A percentile compares a stretch with the other conserved stretches of the same genome.
phyloP scores from a whole-genome alignment of 1,284 basidiomycete genomes.

The Abortiporus biennis region DNA sequence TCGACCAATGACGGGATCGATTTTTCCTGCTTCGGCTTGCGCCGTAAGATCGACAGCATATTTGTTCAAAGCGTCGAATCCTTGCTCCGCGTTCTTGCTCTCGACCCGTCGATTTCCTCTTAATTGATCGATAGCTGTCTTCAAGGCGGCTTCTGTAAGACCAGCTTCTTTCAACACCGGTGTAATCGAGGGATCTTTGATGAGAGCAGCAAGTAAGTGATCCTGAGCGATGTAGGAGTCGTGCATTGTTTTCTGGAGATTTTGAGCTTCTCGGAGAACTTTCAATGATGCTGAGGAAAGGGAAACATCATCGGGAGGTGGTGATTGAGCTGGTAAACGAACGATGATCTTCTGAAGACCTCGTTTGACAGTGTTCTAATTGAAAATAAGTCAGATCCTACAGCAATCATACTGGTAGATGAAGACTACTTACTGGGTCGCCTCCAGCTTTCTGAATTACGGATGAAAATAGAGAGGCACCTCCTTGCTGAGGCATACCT shows the following conservation, averaged over 20 bases:
- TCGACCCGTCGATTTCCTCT: constrained; percentile 82
- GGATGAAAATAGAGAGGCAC: constrained; percentile 60
- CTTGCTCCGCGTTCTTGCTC: constrained; percentile 76
- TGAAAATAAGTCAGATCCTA: constrained; percentile 17
- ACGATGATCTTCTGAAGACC: constrained; percentile 65
- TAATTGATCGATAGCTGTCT: constrained; percentile 75
- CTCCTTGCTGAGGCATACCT: constrained; percentile 15
- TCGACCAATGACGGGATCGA: constrained; percentile 90
- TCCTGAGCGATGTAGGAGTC: constrained; percentile 95
- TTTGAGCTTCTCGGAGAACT: constrained; percentile 77
- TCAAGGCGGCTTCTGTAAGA: constrained; percentile 68
- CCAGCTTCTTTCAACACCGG: constrained; percentile 69
- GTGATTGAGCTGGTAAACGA: constrained; percentile 78
- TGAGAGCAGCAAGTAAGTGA: constrained; percentile 63
- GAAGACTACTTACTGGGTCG: constrained; percentile 49
- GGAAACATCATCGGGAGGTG: constrained; percentile 76
- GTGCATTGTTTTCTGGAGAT: constrained; percentile 82
- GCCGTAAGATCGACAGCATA: constrained; percentile 85
- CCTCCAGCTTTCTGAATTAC: constrained; percentile 77
- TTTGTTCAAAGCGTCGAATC: constrained; percentile 82
- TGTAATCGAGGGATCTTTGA: constrained; percentile 66
- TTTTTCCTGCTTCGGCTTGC: constrained; percentile 85
- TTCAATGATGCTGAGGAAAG: constrained; percentile 59
- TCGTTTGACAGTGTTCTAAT: constrained; percentile 52
- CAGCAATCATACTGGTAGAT: constrained; percentile 12